These are phyloP conservation scores for Candida dubliniensis DNA, from an alignment of 1,139 yeast genomes.

Conservation along the genomic window DNA sequence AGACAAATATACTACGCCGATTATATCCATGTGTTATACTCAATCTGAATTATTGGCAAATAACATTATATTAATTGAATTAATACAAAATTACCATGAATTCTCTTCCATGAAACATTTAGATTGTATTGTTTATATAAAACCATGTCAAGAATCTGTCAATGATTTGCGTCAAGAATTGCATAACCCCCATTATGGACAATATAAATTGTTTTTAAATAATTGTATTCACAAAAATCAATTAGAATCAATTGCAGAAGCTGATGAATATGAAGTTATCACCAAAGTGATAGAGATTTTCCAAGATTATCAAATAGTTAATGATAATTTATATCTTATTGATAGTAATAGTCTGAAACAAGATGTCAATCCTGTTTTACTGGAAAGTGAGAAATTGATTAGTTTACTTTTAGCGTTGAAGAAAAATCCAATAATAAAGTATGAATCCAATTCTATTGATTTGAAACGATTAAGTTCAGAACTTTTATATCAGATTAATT, in stretches of 20 bases:
- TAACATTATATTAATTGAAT: conserved; percentile 81
- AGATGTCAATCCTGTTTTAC: conserved; percentile 28
- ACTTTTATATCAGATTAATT: conserved; percentile 56
- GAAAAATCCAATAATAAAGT: conserved; percentile 74
- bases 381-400: conserved; percentile 54
- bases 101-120: conserved; percentile 77
- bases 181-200: conserved; percentile 72
- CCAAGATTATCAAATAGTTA: conserved; percentile 77
- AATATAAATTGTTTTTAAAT: conserved; percentile 74
- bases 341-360: neutral
- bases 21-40: conserved; percentile 82
- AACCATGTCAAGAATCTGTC: conserved; percentile 70
- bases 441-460: conserved; percentile 68
- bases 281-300: conserved; percentile 76
- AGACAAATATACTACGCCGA: conserved; percentile 77
- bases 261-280: conserved; percentile 84
- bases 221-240: conserved; percentile 73
- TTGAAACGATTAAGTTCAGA: conserved; percentile 68
- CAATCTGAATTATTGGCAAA: conserved; percentile 81
- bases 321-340: conserved; percentile 59
- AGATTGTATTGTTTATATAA: conserved; percentile 75
- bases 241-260: conserved; percentile 83
- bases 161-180: conserved; percentile 63
- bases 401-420: conserved; percentile 74
- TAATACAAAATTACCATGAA: conserved; percentile 57